Base-by-base conservation (phyloP, 139 green algal genomes). In the Desmodesmus armatus region DNA sequence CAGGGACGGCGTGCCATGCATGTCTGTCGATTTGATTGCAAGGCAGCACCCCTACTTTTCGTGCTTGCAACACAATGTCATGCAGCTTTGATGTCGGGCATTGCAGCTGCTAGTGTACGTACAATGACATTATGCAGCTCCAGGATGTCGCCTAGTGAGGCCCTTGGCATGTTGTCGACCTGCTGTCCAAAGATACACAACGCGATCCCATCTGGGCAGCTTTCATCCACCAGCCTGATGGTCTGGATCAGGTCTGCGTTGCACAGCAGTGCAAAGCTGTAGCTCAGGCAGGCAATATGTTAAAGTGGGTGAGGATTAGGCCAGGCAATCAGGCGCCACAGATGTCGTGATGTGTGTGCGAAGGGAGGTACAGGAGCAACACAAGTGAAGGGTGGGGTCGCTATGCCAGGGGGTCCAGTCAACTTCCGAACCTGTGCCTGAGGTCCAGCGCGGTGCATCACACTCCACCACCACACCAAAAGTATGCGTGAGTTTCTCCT, bases 401-500 rank as follows among this genome's bases (percentile, higher is more conserved):
- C n/a, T n/a, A n/a, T n/a, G n/a, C n/a, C n/a, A n/a, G n/a, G n/a
- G n/a, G n/a, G n/a, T n/a, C n/a, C n/a, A n/a, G n/a, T n/a, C n/a
- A n/a, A n/a, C n/a, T n/a, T n/a, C n/a, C n/a, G n/a, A n/a, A 86
- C 80, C 80, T 31, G 51, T 72, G 67, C 80, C 80, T 27, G 35
- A 62, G 3, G 80, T 79, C 9, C n/a, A 25, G 4, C 67, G 25
- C 13, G 80, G 63, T 4, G 58, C 49, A 25, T 49, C 44, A 27
- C 49, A 71, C 23, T 86, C 80, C 31, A 55, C 21, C n/a, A 86
- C 67, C 19, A 86, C 39, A 19, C 33, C 80, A 9, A 71, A 72
- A 2, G 80, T 41, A 31, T 69, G 29, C 23, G 80, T 51, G 47
- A 35, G 6, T 29, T n/a, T 67, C 21, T 70, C 49, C n/a, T 60